Evolutionary conservation across 2,329 filamentous ascomycete species (phyloP).

Genomic region (Fusarium sp.): DNA sequence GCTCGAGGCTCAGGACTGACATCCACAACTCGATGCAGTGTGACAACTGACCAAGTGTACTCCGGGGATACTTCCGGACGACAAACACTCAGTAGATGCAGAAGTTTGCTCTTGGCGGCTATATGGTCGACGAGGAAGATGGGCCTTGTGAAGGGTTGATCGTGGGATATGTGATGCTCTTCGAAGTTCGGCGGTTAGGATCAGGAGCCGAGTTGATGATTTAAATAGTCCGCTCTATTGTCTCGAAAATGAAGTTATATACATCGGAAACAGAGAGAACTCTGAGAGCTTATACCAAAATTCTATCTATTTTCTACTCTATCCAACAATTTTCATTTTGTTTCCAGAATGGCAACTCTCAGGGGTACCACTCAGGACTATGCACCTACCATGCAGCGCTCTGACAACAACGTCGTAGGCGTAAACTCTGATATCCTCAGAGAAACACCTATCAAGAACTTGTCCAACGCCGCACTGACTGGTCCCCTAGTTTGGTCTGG

Average conservation of each 20-base stretch:
- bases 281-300: neutral
- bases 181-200: neutral
- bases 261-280: neutral
- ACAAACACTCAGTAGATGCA: neutral
- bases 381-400: neutral
- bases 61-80: constrained; percentile 29
- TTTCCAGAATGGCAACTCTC: constrained; percentile 23
- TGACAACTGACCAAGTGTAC: constrained; percentile 18
- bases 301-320: neutral
- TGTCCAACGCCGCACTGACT: constrained; percentile 13
- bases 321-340: neutral
- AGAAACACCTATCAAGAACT: constrained; percentile 10
- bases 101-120: constrained; percentile 1
- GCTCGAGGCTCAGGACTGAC: neutral
- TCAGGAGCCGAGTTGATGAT: constrained; percentile 11
- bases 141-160: constrained; percentile 3
- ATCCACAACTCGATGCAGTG: constrained; percentile 19
- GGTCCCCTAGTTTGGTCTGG: constrained; percentile 44
- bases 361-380: constrained; percentile 17
- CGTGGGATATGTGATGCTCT: constrained; percentile 13
- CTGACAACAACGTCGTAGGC: constrained; percentile 10
- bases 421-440: constrained; percentile 22
- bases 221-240: constrained; percentile 19
- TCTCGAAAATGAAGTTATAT: constrained; percentile 5
- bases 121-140: neutral